phyloP scores from a whole-genome alignment of 1,284 basidiomycete species.

The Kalmanozyma brasiliensis region DNA sequence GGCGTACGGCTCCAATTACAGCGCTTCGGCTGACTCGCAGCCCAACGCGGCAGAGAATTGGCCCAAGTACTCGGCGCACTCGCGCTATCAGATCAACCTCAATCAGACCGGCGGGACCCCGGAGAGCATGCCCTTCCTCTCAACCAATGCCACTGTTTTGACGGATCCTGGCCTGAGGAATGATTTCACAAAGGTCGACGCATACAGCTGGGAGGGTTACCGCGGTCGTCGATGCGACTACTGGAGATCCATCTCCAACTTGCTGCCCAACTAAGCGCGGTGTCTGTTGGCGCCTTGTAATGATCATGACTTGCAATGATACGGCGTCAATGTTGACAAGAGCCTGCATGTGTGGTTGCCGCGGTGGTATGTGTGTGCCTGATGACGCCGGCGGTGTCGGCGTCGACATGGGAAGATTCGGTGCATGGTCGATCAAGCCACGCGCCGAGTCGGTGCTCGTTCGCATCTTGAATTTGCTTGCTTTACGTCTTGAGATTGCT shows the following conservation, averaged over 20 bases:
- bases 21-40: background rate
- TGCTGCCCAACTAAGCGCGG: constrained; percentile 5
- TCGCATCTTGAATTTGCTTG: too few relatives aligned
- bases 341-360: too few relatives aligned
- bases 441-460: too few relatives aligned
- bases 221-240: constrained; percentile 12
- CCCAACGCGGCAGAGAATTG: constrained; percentile 23
- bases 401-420: background rate
- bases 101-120: constrained; percentile 33
- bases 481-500: too few relatives aligned
- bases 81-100: constrained; percentile 36
- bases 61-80: constrained; percentile 18
- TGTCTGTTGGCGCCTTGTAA: background rate
- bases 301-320: too few relatives aligned
- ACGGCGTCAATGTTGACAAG: too few relatives aligned
- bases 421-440: too few relatives aligned
- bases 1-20: constrained; percentile 8
- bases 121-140: constrained; percentile 1
- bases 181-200: constrained; percentile 18
- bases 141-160: constrained; percentile 5
- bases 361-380: too few relatives aligned
- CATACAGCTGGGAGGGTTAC: constrained; percentile 22
- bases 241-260: constrained; percentile 13
- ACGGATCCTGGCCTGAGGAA: constrained; percentile 2
- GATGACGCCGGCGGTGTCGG: too few relatives aligned